phyloP scores from a whole-genome alignment of 768 basidiomycete genomes.

The Pisolithus albus region DNA sequence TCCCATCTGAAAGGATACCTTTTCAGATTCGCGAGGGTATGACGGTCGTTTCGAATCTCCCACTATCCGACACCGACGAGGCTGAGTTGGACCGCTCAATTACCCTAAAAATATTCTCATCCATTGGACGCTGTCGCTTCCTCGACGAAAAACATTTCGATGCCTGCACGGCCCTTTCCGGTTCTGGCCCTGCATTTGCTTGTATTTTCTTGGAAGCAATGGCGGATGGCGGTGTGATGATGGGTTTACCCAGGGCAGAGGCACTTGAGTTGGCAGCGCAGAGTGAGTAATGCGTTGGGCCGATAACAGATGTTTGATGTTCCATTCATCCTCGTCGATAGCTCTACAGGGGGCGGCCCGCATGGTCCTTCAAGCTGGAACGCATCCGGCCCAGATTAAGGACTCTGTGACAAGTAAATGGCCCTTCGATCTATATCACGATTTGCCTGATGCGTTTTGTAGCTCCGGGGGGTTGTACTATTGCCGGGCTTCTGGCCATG shows the following conservation, averaged over 20 bases:
- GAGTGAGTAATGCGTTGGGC: slow-evolving; percentile 45
- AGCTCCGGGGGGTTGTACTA: slow-evolving; percentile 98
- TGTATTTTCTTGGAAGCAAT: slow-evolving; percentile 97
- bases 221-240: slow-evolving; percentile 99
- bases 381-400: slow-evolving; percentile 94
- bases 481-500: slow-evolving; percentile 90
- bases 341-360: slow-evolving; percentile 94
- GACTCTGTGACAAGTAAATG: slow-evolving; percentile 92
- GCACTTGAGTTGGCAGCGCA: slow-evolving; percentile 94
- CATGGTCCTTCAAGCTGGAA: slow-evolving; percentile 85
- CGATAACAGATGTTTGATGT: not conserved
- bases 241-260: slow-evolving; percentile 92
- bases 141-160: slow-evolving; percentile 99
- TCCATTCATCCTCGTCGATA: slow-evolving; percentile 24
- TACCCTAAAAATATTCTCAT: slow-evolving; percentile 91
- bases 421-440: not conserved
- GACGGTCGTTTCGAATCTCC: slow-evolving; percentile 83
- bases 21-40: slow-evolving; percentile 95
- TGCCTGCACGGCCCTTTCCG: slow-evolving; percentile 93
- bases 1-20: not conserved
- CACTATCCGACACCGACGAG: slow-evolving; percentile 28
- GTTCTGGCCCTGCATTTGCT: slow-evolving; percentile 95
- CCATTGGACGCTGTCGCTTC: slow-evolving; percentile 92
- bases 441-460: slow-evolving; percentile 4
- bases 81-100: slow-evolving; percentile 61